These are phyloP conservation scores for Suhomyces maxii DNA, from an alignment of 1,139 yeast genomes.

Conservation along the genomic window DNA sequence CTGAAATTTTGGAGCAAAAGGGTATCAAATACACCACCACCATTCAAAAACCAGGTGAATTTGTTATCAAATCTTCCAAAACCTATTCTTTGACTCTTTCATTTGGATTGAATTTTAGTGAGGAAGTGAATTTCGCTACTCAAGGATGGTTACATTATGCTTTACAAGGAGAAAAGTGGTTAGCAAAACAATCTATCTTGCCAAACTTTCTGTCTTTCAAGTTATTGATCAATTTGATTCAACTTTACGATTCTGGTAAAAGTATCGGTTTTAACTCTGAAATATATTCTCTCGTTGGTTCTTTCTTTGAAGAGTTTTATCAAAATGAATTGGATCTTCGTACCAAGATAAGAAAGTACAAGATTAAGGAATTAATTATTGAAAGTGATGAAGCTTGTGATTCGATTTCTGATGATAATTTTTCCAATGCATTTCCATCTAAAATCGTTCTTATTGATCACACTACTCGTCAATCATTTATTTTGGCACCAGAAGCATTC, in stretches of 20 bases:
- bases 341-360: constrained; percentile 31
- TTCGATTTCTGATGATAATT: constrained; percentile 52
- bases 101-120: constrained; percentile 55
- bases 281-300: constrained; percentile 30
- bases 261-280: constrained; percentile 30
- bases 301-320: constrained; percentile 30
- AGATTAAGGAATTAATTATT: constrained; percentile 33
- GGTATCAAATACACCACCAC: constrained; percentile 51
- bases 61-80: constrained; percentile 56
- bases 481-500: constrained; percentile 48
- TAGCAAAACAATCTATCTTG: constrained; percentile 45
- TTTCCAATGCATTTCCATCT: constrained; percentile 53
- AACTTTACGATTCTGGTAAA: constrained; percentile 36
- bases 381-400: constrained; percentile 32
- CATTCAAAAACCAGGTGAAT: constrained; percentile 61
- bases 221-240: constrained; percentile 48
- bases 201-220: constrained; percentile 54
- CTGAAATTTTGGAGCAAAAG: constrained; percentile 42
- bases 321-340: constrained; percentile 46
- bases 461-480: constrained; percentile 28
- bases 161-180: constrained; percentile 52
- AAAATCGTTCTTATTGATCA: constrained; percentile 43
- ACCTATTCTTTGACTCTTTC: constrained; percentile 52
- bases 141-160: constrained; percentile 57
- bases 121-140: constrained; percentile 58